phyloP scores from a whole-genome alignment of 2,329 filamentous ascomycete genomes.

The Aspergillus sp. region DNA sequence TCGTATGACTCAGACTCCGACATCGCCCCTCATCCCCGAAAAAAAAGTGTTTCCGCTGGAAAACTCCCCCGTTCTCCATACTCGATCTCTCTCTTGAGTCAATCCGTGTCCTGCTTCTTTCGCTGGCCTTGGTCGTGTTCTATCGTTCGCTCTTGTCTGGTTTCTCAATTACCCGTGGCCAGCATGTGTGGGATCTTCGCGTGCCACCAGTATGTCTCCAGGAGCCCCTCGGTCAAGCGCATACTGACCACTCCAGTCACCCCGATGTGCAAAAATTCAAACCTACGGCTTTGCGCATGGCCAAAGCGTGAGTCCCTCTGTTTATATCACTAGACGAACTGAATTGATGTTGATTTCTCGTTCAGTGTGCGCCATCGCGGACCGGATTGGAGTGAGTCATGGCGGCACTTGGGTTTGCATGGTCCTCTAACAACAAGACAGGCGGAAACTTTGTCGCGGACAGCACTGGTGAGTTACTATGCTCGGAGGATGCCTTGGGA shows the following conservation, averaged over 20 bases:
- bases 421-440: slow-evolving; percentile 31
- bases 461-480: slow-evolving; percentile 65
- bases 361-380: slow-evolving; percentile 87
- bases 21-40: slow-evolving; percentile 19
- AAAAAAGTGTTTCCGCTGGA: slow-evolving; percentile 7
- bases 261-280: slow-evolving; percentile 96
- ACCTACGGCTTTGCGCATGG: slow-evolving; percentile 82
- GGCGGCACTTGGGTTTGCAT: slow-evolving; percentile 6
- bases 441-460: slow-evolving; percentile 83
- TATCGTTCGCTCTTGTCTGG: slow-evolving; percentile 7
- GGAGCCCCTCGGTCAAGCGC: slow-evolving; percentile 6
- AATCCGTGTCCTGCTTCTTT: slow-evolving; percentile 10
- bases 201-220: slow-evolving; percentile 67
- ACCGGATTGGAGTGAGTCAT: slow-evolving; percentile 89
- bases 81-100: slow-evolving; percentile 13
- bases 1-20: slow-evolving; percentile 21
- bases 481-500: not conserved
- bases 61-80: slow-evolving; percentile 14
- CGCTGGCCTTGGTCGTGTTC: slow-evolving; percentile 4
- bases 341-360: slow-evolving; percentile 27
- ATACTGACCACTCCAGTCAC: slow-evolving; percentile 45
- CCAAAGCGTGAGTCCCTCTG: slow-evolving; percentile 69
- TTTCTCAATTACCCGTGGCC: slow-evolving; percentile 25
- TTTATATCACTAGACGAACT: not conserved
- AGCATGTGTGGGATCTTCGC: slow-evolving; percentile 97